Base-by-base conservation (phyloP, 2,329 filamentous ascomycete genomes). In the Clonostachys chloroleuca region DNA sequence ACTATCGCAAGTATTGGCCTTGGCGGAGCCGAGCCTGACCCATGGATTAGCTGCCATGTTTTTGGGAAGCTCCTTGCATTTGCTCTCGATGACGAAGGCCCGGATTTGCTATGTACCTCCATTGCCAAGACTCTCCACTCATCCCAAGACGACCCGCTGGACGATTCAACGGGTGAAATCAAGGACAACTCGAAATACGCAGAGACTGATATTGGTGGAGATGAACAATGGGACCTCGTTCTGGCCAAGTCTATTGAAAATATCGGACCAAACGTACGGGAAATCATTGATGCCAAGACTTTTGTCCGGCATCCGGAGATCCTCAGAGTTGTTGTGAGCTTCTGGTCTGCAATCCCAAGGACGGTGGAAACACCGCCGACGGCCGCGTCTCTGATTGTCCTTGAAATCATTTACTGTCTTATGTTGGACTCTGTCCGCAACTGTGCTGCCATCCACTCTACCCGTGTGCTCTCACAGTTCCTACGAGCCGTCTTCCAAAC, bases 31-130 rank as follows among this genome's bases (percentile, higher is more conserved):
- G 83, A 88, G 52, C 75, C 83, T 41, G 88, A 95, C 57, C 66
- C 77, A 6, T 84, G 81, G 81, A 77, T 80, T 46, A 80, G 77
- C 56, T 81, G 78, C 55, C 86, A 92, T 63, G 75, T 95, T 5
- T 95, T 95, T 66, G 90, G 90, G 30, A 85, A 86, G 56, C 78
- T 96, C 9, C 75, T 96, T 44, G 81, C 88, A 6, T 92, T 95
- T 67, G 84, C 87, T 2, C 68, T 95, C 44, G 87, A 90, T 47
- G 87, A 95, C 61, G 83, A 90, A 59, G 80, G 83, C 41, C 74
- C 92, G 50, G 81, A 86, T 46, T 72, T 80, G 47, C 73, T 94
- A 43, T 94, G 89, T 61, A 73, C 78, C 51, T 71, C 73, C 12
- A 66, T 75, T 40, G 69, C 68, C 34, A 62, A 64, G 50, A 56